phyloP scores from a whole-genome alignment of 768 basidiomycete species.

The Rhizopogon vulgaris region DNA sequence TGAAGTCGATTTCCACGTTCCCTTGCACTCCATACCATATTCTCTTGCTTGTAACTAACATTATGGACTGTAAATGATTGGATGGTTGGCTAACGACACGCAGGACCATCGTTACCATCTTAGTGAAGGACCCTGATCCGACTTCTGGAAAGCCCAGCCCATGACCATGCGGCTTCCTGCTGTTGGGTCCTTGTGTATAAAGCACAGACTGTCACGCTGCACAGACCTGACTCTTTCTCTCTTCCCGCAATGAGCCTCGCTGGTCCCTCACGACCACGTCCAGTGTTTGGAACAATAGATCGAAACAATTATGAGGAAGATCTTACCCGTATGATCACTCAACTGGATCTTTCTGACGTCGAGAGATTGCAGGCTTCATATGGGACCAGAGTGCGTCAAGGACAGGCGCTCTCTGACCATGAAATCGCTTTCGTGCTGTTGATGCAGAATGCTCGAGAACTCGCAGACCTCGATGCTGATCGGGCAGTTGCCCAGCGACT shows the following conservation, averaged over 20 bases:
- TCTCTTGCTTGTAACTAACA: no score
- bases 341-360: slow-evolving; percentile 14
- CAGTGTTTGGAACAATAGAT: slow-evolving; percentile 6
- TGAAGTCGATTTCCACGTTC: no score
- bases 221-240: neutral
- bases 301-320: slow-evolving; percentile 22
- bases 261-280: slow-evolving; percentile 16
- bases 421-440: slow-evolving; percentile 21
- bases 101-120: no score
- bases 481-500: slow-evolving; percentile 14
- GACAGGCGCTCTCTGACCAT: slow-evolving; percentile 13
- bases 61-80: no score
- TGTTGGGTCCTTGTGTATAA: no score
- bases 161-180: no score
- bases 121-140: no score
- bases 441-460: slow-evolving; percentile 15
- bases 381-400: neutral
- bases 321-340: slow-evolving; percentile 12
- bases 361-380: slow-evolving; percentile 13
- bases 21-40: no score
- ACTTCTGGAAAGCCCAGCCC: no score
- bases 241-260: slow-evolving; percentile 16
- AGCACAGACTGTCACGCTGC: no score
- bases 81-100: no score
- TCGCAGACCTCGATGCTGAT: slow-evolving; percentile 16